Evolutionary conservation across 352 stramenopile species (phyloP), one percentile per base, ranked within the genome.

Genomic region (Phytopythium delawarense): DNA sequence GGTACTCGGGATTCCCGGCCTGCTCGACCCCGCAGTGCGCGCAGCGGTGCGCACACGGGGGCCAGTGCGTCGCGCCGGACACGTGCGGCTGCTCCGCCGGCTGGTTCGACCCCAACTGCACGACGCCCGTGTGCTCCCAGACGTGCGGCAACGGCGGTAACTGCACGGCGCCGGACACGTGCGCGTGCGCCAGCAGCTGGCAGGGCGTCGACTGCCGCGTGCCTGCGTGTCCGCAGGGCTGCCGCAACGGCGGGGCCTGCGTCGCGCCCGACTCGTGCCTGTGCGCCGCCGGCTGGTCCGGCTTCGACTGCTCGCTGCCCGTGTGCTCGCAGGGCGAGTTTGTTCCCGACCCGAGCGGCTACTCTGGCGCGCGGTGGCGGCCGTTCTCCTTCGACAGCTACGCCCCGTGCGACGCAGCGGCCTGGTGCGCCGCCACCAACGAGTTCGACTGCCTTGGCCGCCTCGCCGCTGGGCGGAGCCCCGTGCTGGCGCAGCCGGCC

Each of bases 31-130:
- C 96, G 9, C 75, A 84, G 7, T 99, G 96, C 62, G 89, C 87
- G 9, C 96, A 99, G 67, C 68, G 37, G 0, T 99, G 96, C 71
- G 59, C 67, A 16, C 90, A 98, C 63, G 86, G 84, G 40, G 96
- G 94, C 2, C 40, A 52, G 25, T 99, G 96, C 63, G 80, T 75
- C 2, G 89, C 91, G 7, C 96, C 96, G 2, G 96, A 99, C 67
- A 98, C 94, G 3, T 99, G 96, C 63, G 57, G 70, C 2, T 99
- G 96, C 67, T 39, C 64, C 12, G 57, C 61, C 8, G 96, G 96
- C 0, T 99, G 96, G 96, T 98, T 98, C 64, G 96, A 98, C 63
- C 59, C 89, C 0, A 99, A 99, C 70, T 99, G 96, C 70, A 98
- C 95, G 3, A 98, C 96, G 6, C 96, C 96, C 0, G 94, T 99